Conservation (phyloP, 1,284 basidiomycete species). For the Fomitopsis schrenkii region DNA sequence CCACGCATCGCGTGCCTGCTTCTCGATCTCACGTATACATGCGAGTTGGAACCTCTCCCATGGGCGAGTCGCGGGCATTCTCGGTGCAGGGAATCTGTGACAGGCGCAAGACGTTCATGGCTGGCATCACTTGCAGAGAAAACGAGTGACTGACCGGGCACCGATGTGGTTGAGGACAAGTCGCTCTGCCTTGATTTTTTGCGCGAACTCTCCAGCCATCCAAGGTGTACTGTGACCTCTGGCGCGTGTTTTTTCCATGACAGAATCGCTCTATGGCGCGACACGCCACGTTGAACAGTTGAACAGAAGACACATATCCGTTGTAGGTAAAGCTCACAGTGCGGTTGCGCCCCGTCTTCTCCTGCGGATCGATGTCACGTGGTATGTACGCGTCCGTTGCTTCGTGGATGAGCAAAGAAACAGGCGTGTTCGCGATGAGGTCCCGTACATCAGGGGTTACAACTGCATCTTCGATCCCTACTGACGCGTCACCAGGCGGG, state of each 20-base stretch:
- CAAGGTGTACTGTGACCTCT: slow-evolving; percentile 82
- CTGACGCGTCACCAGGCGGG: background rate
- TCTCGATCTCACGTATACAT: slow-evolving; percentile 61
- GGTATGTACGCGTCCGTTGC: slow-evolving; percentile 83
- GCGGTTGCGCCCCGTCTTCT: slow-evolving; percentile 35
- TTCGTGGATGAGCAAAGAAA: slow-evolving; percentile 69
- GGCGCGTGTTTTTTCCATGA: slow-evolving; percentile 51
- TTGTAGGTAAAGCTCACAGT: slow-evolving; percentile 15
- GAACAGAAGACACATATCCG: background rate
- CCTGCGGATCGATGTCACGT: slow-evolving; percentile 39
- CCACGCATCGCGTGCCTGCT: slow-evolving; percentile 62
- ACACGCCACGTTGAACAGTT: background rate
- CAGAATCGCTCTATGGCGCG: slow-evolving; percentile 30
- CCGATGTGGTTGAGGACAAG: slow-evolving; percentile 85
- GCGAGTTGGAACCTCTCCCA: slow-evolving; percentile 33
- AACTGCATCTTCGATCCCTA: background rate
- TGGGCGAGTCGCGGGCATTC: slow-evolving; percentile 30
- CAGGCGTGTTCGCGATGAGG: slow-evolving; percentile 6
- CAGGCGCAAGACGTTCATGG: slow-evolving; percentile 10
- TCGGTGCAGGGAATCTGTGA: slow-evolving; percentile 36
- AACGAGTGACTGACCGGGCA: slow-evolving; percentile 43
- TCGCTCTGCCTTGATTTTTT: slow-evolving; percentile 54
- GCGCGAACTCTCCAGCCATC: slow-evolving; percentile 82
- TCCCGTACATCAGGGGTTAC: background rate
- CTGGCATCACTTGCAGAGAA: background rate